Conservation (phyloP, 2,329 filamentous ascomycete genomes). For the Metarhizium humberi region DNA sequence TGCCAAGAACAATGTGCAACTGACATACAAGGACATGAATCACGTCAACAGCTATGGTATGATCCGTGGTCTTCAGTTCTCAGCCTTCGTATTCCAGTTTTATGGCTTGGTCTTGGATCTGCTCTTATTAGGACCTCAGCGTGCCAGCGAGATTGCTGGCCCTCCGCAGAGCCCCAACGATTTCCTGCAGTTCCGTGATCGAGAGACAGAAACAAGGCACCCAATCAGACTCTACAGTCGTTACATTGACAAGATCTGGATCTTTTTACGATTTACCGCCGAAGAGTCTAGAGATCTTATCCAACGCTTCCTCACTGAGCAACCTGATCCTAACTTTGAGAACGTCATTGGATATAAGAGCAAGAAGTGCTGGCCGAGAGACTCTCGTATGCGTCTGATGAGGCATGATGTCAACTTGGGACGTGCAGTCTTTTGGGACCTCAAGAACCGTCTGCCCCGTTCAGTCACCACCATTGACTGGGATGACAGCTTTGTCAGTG, state of each 20-base stretch:
- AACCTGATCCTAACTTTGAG: conserved; percentile 97
- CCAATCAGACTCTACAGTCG: conserved; percentile 96
- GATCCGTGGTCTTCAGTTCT: conserved; percentile 96
- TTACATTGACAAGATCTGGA: conserved; percentile 98
- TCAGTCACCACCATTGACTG: conserved; percentile 97
- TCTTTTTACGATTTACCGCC: conserved; percentile 86
- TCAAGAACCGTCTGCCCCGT: conserved; percentile 91
- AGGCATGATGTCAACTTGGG: conserved; percentile 97
- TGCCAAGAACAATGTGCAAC: conserved; percentile 97
- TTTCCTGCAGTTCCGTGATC: conserved; percentile 92
- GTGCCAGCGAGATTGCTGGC: conserved; percentile 95
- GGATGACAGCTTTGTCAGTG: conserved; percentile 97
- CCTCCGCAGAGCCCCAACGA: conserved; percentile 92
- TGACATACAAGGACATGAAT: conserved; percentile 99
- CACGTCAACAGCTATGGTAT: conserved; percentile 98
- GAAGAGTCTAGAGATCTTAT: conserved; percentile 95
- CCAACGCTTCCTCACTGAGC: conserved; percentile 93
- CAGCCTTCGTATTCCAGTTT: conserved; percentile 97
- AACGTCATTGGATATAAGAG: conserved; percentile 99
- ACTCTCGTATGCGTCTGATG: conserved; percentile 97
- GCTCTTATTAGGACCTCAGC: conserved; percentile 81
- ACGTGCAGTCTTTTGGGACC: conserved; percentile 95
- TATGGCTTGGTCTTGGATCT: conserved; percentile 94
- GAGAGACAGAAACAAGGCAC: conserved; percentile 83
- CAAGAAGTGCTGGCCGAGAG: conserved; percentile 98